Base-by-base conservation (phyloP, 1,284 basidiomycete species). In the Cryptococcus neoformans region DNA sequence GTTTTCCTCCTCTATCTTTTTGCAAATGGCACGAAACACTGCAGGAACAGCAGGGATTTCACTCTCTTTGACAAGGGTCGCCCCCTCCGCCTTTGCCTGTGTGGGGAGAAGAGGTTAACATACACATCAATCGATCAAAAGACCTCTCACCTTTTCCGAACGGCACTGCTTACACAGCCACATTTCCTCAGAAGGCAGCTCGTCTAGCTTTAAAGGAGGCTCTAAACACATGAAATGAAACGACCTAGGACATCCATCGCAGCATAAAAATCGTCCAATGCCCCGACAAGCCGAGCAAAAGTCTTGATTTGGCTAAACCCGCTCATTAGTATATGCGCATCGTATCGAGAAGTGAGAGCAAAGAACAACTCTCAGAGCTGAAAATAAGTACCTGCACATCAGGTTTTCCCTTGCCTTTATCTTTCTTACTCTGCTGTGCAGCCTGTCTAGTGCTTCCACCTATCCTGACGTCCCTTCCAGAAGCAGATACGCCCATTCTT, bases 141-240 rank as follows among this genome's bases (percentile, higher is more conserved):
- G 40, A 12, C 35, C 7, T 62, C 73, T 58, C 45, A 77, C 75
- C 61, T 66, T 47, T 21, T 74, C 70, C 7, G 70, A 54, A 40
- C 58, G 48, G 55, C 78, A 77, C 52, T 77, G 68, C 55, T 72
- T 73, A 66, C 95, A 99, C 79, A 88, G 97, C 96, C 96, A 99
- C 66, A 84, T 84, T 70, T 95, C 91, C 48, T 88, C 88, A 64
- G 89, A 88, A 53, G 87, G 86, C 46, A 90, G 80, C 68, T 98
- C 92, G 66, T 88, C 83, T 53, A 87, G 82, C 64, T 94, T 89
- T 79, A 97, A 84, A 21, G 95, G 95, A 44, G 95, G 95, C 73
- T 97, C 90, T 67, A 99, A 84, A 76, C 95, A 99, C 83, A 87
- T 87, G 60, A 98, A 86, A 78, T 99, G 95, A 76, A 97, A 99